A percentile compares a stretch with the other conserved stretches of the same genome.
These are phyloP conservation scores for Cylindrotheca fusiformis DNA, from an alignment of 108 stramenopile species.

Conservation along the genomic window DNA sequence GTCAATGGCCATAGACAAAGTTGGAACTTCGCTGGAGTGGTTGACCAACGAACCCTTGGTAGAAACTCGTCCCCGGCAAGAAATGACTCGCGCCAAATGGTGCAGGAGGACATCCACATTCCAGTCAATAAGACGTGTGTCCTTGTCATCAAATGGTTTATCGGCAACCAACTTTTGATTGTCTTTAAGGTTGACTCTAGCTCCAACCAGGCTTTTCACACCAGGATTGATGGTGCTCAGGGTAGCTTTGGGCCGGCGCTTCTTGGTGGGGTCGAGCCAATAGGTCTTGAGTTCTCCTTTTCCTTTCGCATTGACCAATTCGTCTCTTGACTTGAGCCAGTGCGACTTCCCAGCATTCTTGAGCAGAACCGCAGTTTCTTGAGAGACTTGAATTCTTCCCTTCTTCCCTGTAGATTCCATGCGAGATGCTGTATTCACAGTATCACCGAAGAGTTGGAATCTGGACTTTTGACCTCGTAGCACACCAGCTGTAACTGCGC, in stretches of 20 bases:
- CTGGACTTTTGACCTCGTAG: conserved; percentile 54
- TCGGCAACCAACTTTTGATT: background rate
- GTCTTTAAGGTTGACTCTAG: background rate
- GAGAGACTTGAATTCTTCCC: conserved; percentile 46
- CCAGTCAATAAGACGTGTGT: conserved; percentile 33
- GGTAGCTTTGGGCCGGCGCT: conserved; percentile 13
- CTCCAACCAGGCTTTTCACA: background rate
- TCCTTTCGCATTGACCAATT: conserved; percentile 48
- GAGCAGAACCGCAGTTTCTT: conserved; percentile 51
- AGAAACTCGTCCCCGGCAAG: conserved; percentile 10
- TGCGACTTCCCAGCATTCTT: conserved; percentile 33
- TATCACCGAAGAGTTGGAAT: conserved; percentile 68
- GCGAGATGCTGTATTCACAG: conserved; percentile 53
- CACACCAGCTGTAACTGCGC: conserved; percentile 59
- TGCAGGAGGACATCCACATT: conserved; percentile 29
- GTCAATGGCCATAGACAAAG: conserved; percentile 19
- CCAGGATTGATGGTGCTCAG: background rate
- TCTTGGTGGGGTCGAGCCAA: conserved; percentile 44
- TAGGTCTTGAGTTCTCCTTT: conserved; percentile 62
- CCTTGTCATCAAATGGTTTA: conserved; percentile 24
- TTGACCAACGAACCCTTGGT: conserved; percentile 24
- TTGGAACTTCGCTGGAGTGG: conserved; percentile 19
- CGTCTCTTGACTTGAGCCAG: conserved; percentile 44
- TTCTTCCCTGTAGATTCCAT: conserved; percentile 53
- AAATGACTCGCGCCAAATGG: conserved; percentile 27